A percentile compares a stretch with the other conserved stretches of the same genome.
Evolutionary conservation across 1,284 basidiomycete species (phyloP).

Genomic region (Tilletiopsis washingtonensis): DNA sequence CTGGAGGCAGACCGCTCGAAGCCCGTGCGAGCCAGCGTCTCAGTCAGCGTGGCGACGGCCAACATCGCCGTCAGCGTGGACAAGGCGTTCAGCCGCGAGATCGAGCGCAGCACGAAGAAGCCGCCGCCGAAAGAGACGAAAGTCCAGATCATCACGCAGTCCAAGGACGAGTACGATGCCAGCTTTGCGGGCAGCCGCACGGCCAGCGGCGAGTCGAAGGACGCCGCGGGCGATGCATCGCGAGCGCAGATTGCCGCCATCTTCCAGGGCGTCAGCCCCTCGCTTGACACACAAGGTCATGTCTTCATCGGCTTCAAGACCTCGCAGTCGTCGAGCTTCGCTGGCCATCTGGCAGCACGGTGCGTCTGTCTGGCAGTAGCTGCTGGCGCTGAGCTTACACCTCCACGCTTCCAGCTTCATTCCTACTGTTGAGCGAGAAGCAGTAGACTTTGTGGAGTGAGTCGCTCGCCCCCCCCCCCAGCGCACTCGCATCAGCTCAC

Average conservation of each 20-base stretch:
- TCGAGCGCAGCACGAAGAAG: constrained; percentile 91
- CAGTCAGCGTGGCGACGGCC: constrained; percentile 74
- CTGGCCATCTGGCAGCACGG: constrained; percentile 67
- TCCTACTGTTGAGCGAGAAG: constrained; percentile 92
- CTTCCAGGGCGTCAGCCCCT: constrained; percentile 47
- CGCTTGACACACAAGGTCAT: constrained; percentile 38
- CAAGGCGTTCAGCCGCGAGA: constrained; percentile 65
- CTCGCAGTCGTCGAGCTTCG: constrained; percentile 84
- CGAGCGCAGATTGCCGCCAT: too few species aligned
- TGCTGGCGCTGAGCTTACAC: too few species aligned
- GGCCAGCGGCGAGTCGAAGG: constrained; percentile 49
- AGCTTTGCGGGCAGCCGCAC: constrained; percentile 53
- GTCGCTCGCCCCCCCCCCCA: too few species aligned
- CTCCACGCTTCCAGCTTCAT: too few species aligned
- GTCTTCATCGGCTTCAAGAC: constrained; percentile 54
- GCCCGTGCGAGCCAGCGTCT: constrained; percentile 53
- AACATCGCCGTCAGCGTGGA: constrained; percentile 68
- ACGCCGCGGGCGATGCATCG: constrained; percentile 27
- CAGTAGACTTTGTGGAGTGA: constrained; percentile 64
- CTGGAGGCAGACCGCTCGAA: neutral
- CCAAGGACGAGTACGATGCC: constrained; percentile 77
- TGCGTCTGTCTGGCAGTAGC: too few species aligned
- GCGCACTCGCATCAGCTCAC: too few species aligned
- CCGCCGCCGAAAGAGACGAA: constrained; percentile 70
- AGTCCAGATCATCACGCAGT: constrained; percentile 82